Conservation (phyloP, 1,284 basidiomycete species). For the Pisolithus thermaeus region DNA sequence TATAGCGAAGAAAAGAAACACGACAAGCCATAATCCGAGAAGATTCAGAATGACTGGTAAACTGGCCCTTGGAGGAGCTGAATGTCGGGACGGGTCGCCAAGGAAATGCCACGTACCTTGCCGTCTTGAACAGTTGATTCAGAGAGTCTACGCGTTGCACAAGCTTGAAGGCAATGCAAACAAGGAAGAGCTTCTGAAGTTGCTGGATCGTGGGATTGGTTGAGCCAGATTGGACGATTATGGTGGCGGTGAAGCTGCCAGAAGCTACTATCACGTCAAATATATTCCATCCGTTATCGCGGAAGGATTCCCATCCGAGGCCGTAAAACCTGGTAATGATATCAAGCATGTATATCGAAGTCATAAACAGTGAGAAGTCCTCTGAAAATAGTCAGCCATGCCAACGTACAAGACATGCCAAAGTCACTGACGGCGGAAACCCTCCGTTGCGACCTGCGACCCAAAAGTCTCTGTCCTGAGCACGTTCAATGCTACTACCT, state of each 20-base stretch:
- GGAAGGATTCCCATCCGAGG: conserved; percentile 81
- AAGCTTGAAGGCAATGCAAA: conserved; percentile 90
- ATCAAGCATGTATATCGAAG: conserved; percentile 75
- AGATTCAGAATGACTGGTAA: conserved; percentile 85
- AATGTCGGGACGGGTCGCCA: conserved; percentile 2
- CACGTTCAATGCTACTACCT: neutral
- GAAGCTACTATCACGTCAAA: conserved; percentile 84
- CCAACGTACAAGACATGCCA: neutral
- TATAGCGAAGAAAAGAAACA: conserved; percentile 93
- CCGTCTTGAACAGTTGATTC: conserved; percentile 97
- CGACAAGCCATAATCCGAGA: conserved; percentile 83
- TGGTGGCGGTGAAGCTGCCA: conserved; percentile 82
- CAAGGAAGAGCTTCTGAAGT: conserved; percentile 92
- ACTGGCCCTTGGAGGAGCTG: conserved; percentile 56
- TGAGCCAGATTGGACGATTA: conserved; percentile 63
- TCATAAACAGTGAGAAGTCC: conserved; percentile 73
- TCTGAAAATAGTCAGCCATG: conserved; percentile 35
- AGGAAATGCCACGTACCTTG: conserved; percentile 56
- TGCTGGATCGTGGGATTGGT: conserved; percentile 56
- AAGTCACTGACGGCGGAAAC: conserved; percentile 58
- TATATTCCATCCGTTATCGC: conserved; percentile 87
- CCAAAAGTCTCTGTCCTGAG: conserved; percentile 77
- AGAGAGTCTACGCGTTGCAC: conserved; percentile 86
- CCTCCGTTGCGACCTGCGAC: conserved; percentile 48
- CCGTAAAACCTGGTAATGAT: conserved; percentile 77